Conservation (phyloP, 2,329 filamentous ascomycete species). For the Aurifilum marmelostoma region DNA sequence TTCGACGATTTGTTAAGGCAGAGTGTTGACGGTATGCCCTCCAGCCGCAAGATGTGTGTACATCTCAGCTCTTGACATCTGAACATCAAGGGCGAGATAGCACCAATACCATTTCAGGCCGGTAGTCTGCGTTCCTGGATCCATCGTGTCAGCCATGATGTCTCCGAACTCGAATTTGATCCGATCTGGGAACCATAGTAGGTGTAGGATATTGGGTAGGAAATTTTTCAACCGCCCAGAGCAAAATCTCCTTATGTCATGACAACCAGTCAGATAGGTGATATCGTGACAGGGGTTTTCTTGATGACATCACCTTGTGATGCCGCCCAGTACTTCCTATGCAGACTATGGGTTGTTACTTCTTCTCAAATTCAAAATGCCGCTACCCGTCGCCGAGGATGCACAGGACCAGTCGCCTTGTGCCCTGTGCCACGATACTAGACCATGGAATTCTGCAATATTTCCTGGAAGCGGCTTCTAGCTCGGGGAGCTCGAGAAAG, state of each 20-base stretch:
- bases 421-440: neutral
- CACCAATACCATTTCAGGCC: neutral
- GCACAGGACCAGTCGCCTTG: neutral
- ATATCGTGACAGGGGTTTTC: neutral
- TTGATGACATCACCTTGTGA: constrained; percentile 11
- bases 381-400: neutral
- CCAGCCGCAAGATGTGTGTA: neutral
- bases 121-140: neutral
- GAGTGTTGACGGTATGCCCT: neutral
- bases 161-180: neutral
- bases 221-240: neutral
- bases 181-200: neutral
- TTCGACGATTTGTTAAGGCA: neutral
- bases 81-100: neutral
- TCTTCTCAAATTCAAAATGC: neutral
- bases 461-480: neutral
- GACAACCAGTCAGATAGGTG: neutral
- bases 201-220: neutral
- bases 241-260: neutral
- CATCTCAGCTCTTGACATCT: neutral
- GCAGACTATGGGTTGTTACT: neutral
- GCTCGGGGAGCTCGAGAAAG: neutral
- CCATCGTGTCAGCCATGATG: neutral
- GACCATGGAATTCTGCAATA: neutral
- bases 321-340: neutral